Evolutionary conservation across 371 early-diverging fungal species (phyloP), one percentile per base, ranked within the genome.

Genomic region (Mucor indicus): DNA sequence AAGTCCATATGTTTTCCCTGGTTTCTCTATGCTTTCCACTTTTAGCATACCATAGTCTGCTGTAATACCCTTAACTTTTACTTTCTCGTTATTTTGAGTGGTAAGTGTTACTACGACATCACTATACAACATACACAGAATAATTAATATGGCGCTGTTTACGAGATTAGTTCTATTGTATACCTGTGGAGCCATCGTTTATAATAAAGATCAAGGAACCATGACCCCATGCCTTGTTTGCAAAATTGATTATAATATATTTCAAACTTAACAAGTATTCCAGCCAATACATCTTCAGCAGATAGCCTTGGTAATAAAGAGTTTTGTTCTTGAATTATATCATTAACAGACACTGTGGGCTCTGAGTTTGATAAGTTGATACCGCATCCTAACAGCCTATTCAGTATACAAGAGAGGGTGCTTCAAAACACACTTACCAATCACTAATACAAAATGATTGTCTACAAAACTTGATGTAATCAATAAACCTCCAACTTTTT

Each of bases 321-420:
- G 25, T 64, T 37, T 61, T 85, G 84, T 41, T 77, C 64, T 32
- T 72, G 62, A 27, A 95, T 82, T 3, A 93, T 51, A 40, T 86
- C 84, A 67, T 93, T 93, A 60, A 95, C 69, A 0, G 91, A 92
- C 0, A 86, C 79, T 0, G 95, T 92, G 0, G 96, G 96, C 23
- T 73, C 67, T 2, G 80, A 50, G 62, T 96, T 96, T 11, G 81
- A 74, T 3, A 91, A 74, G 55, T 96, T 97, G 22, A 95, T 48
- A 3, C 96, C 96, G 48, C 89, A 86, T 15, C 74, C 89, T 87
- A 70, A 16, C n/a, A n/a, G n/a, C n/a, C n/a, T n/a, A n/a, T n/a
- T n/a, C n/a, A n/a, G n/a, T n/a, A n/a, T n/a, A n/a, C n/a, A n/a
- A n/a, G n/a, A n/a, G n/a, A n/a, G n/a, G n/a, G n/a, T n/a, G n/a